These are phyloP conservation scores for Leptographium lundbergii DNA, from an alignment of 2,329 filamentous ascomycete genomes.

Conservation along the genomic window DNA sequence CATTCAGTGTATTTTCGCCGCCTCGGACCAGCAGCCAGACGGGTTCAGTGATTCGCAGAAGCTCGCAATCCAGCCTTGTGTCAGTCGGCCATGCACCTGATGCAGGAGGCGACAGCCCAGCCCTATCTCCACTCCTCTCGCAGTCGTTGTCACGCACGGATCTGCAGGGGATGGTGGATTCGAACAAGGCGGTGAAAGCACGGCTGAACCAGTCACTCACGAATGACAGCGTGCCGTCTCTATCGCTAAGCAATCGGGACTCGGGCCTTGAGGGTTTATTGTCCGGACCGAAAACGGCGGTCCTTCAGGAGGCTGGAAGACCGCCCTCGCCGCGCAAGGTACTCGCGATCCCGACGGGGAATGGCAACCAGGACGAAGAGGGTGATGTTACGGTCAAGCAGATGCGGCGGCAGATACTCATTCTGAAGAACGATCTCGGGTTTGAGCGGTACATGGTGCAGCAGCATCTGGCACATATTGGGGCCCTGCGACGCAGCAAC, in stretches of 20 bases:
- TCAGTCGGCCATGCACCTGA: constrained; percentile 29
- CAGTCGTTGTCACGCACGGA: constrained; percentile 35
- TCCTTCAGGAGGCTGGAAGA: background rate
- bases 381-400: constrained; percentile 23
- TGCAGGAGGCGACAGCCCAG: constrained; percentile 46
- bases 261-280: constrained; percentile 24
- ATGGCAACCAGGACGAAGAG: background rate
- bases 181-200: constrained; percentile 45
- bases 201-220: constrained; percentile 40
- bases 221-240: constrained; percentile 45
- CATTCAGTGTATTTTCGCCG: background rate
- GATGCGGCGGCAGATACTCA: constrained; percentile 60
- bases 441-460: constrained; percentile 77
- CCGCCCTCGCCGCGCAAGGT: constrained; percentile 12
- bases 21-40: constrained; percentile 19
- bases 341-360: constrained; percentile 1
- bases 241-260: constrained; percentile 38
- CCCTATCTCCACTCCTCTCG: constrained; percentile 37
- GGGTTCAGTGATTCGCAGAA: constrained; percentile 26
- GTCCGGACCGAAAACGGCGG: background rate
- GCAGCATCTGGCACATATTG: constrained; percentile 72
- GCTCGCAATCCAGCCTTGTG: constrained; percentile 39
- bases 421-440: constrained; percentile 67
- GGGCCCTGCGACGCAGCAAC: constrained; percentile 61
- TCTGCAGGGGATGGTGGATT: constrained; percentile 46